Conservation (phyloP, 768 basidiomycete genomes). For the Lactarius hatsudake region DNA sequence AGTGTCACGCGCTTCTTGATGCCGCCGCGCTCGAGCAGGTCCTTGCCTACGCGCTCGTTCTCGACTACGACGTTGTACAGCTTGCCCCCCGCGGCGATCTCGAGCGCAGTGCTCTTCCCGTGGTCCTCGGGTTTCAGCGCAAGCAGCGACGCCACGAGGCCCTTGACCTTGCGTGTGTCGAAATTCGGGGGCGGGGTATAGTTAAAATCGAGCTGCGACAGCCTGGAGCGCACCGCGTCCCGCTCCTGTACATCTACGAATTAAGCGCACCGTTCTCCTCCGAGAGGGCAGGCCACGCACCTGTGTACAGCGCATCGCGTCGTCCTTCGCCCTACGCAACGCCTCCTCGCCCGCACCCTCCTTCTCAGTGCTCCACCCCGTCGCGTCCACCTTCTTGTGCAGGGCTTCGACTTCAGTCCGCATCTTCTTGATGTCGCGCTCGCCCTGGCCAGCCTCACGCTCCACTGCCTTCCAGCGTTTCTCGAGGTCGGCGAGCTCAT, state of each 20-base stretch:
- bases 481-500: constrained; percentile 76
- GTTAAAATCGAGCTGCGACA: constrained; percentile 77
- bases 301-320: constrained; percentile 58
- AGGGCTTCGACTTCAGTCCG: constrained; percentile 56
- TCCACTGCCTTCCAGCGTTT: constrained; percentile 79
- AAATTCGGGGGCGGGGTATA: constrained; percentile 81
- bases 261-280: constrained; percentile 5
- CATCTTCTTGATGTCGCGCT: constrained; percentile 62
- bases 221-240: constrained; percentile 60
- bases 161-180: constrained; percentile 84
- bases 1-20: constrained; percentile 89
- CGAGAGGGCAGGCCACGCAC: constrained; percentile 39
- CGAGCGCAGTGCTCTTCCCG: constrained; percentile 83
- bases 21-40: constrained; percentile 71
- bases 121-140: constrained; percentile 66
- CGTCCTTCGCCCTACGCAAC: constrained; percentile 50
- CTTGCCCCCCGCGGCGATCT: constrained; percentile 86
- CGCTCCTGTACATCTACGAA: constrained; percentile 47
- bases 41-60: constrained; percentile 84
- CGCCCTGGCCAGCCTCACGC: constrained; percentile 75
- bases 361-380: constrained; percentile 75
- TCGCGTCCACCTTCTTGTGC: constrained; percentile 49
- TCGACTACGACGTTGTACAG: constrained; percentile 94
- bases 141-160: constrained; percentile 88
- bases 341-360: constrained; percentile 57